Base-by-base conservation (phyloP, 768 basidiomycete genomes). In the Mycena vulgaris region DNA sequence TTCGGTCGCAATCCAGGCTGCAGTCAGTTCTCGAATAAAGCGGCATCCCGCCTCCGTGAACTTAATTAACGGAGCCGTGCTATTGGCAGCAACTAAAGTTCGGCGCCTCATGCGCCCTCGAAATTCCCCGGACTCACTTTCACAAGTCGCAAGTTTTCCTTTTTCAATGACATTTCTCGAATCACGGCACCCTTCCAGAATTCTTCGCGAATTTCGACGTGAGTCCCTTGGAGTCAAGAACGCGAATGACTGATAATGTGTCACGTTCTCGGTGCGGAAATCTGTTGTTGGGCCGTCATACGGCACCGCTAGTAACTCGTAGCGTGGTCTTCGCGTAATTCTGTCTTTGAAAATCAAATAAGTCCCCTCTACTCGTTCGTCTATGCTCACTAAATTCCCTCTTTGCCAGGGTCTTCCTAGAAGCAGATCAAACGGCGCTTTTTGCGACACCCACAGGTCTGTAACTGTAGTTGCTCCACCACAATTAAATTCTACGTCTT, bases 401-500 rank as follows among this genome's bases (percentile, higher is more conserved):
- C 62, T 59, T 53, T 76, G 75, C 75, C 75, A 76, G 1, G 75
- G 75, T 6, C 75, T 23, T 9, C 76, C 76, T 5, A 77, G 66
- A 7, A 77, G 37, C 17, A 77, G 28, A 3, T 59, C 56, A 28
- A 76, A 77, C 0, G 71, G 74, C 0, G 70, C 63, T 21, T 75
- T 58, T 11, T 63, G 62, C 11, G 74, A 75, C 0, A 81, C 63
- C 55, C 66, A 79, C 3, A 82, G 28, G 49, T 75, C 69, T 8
- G 77, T 75, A 2, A n/a, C n/a, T 0, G 78, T 80, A 0, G 16
- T 25, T 1, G 79, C 66, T 5, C 42, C 64, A 60, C 80, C 79
- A 42, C 76, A 75, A 7, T 25, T 33, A 3, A 82, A 52, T 11
- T 68, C 68, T 3, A 78, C 76, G 21, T 70, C 66, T 2, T 63